A percentile compares a stretch with the other conserved stretches of the same genome.
These are phyloP conservation scores for Cladosporium sp. DNA, from an alignment of 2,329 filamentous ascomycete species.

Conservation along the genomic window DNA sequence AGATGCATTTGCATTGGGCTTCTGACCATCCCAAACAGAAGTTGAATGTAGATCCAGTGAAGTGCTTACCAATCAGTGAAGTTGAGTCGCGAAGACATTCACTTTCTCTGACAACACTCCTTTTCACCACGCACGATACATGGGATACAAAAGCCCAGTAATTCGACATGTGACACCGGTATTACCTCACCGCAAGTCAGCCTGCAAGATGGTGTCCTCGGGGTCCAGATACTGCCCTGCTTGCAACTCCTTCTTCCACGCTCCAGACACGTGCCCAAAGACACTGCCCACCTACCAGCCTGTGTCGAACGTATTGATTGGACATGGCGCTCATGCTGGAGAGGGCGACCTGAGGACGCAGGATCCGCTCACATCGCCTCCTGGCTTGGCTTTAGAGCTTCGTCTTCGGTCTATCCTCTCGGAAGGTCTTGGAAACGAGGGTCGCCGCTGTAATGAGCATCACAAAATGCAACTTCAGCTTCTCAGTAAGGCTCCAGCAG, in stretches of 20 bases:
- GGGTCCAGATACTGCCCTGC: background rate
- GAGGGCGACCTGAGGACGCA: background rate
- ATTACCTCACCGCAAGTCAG: background rate
- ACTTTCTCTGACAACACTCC: background rate
- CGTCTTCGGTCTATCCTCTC: background rate
- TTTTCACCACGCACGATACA: background rate
- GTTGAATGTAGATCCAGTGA: background rate
- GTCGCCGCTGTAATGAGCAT: background rate
- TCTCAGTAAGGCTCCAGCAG: background rate
- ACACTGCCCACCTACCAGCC: background rate
- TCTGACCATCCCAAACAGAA: background rate
- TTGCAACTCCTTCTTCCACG: constrained; percentile 3
- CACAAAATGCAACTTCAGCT: background rate
- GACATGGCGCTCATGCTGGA: background rate
- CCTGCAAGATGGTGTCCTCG: background rate
- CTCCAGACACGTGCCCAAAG: background rate
- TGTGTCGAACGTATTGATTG: background rate
- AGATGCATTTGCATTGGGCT: background rate
- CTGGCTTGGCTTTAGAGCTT: background rate
- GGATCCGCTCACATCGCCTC: too few relatives aligned
- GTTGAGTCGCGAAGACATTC: background rate
- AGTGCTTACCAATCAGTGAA: background rate
- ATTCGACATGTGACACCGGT: background rate
- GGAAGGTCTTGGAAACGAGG: background rate
- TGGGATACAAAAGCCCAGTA: background rate